Evolutionary conservation across 108 stramenopile species (phyloP).

Genomic region (Pseudonitzschia pungens): DNA sequence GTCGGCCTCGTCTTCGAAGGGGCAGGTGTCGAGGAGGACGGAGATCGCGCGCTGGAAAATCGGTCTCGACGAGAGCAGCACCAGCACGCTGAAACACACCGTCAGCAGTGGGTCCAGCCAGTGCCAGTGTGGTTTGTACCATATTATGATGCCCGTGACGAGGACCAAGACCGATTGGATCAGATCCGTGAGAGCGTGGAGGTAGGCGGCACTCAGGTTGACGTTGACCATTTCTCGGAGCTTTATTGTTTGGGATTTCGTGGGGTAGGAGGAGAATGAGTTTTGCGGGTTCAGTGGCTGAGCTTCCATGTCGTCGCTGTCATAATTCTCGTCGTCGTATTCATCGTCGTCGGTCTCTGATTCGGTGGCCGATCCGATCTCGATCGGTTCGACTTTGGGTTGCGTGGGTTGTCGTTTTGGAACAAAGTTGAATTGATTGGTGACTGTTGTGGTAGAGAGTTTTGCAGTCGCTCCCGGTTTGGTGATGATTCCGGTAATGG

Average conservation of each 20-base stretch:
- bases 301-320: not conserved
- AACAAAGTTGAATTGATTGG: too few relatives aligned
- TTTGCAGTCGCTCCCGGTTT: too few relatives aligned
- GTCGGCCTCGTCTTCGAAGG: too few relatives aligned
- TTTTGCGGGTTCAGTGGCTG: too few relatives aligned
- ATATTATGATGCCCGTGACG: slow-evolving; percentile 89
- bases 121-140: slow-evolving; percentile 79
- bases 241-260: not conserved
- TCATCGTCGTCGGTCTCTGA: too few relatives aligned
- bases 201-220: slow-evolving; percentile 89
- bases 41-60: too few relatives aligned
- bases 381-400: slow-evolving; percentile 13
- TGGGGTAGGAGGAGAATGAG: too few relatives aligned
- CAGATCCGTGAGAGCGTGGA: slow-evolving; percentile 94
- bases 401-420: slow-evolving; percentile 2
- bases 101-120: slow-evolving; percentile 91
- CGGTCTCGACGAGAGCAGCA: slow-evolving; percentile 33
- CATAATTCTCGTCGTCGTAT: too few relatives aligned
- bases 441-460: too few relatives aligned
- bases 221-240: slow-evolving; percentile 53
- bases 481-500: too few relatives aligned
- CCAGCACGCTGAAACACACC: slow-evolving; percentile 85
- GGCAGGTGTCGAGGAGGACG: too few relatives aligned
- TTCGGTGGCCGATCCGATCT: too few relatives aligned
- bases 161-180: slow-evolving; percentile 88